Conservation (phyloP, 2,329 filamentous ascomycete genomes). For the Colletotrichum sidae region DNA sequence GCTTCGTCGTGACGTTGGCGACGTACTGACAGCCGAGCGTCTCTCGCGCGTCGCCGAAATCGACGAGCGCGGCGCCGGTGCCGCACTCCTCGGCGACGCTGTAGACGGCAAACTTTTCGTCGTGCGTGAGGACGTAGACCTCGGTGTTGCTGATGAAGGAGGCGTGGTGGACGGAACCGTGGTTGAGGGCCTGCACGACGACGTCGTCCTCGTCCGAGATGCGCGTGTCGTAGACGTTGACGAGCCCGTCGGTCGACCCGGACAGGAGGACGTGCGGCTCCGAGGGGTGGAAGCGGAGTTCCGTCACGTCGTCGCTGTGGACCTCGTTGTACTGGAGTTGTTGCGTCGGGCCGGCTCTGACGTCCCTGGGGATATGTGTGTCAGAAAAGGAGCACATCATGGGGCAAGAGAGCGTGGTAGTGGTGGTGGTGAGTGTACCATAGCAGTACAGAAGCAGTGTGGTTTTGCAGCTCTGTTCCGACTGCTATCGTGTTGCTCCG, state of each 20-base stretch:
- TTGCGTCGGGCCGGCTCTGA: conserved; percentile 60
- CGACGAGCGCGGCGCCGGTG: conserved; percentile 64
- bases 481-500: conserved; percentile 72
- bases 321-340: conserved; percentile 71
- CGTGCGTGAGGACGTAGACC: conserved; percentile 80
- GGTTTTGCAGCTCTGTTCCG: conserved; percentile 78
- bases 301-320: conserved; percentile 76
- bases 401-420: not conserved
- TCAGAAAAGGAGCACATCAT: conserved; percentile 33
- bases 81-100: conserved; percentile 73
- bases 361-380: conserved; percentile 60
- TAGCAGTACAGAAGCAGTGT: conserved; percentile 69
- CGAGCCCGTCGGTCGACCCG: conserved; percentile 82
- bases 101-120: conserved; percentile 82
- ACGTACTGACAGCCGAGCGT: conserved; percentile 80
- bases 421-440: conserved; percentile 58
- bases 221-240: conserved; percentile 80
- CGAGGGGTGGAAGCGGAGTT: conserved; percentile 69
- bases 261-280: conserved; percentile 74
- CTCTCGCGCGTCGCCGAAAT: conserved; percentile 77
- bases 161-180: conserved; percentile 78
- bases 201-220: conserved; percentile 82
- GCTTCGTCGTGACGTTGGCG: conserved; percentile 72
- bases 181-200: conserved; percentile 82
- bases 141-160: conserved; percentile 75